These are phyloP conservation scores for Crepidotus variabilis DNA, from an alignment of 768 basidiomycete species.

Conservation along the genomic window DNA sequence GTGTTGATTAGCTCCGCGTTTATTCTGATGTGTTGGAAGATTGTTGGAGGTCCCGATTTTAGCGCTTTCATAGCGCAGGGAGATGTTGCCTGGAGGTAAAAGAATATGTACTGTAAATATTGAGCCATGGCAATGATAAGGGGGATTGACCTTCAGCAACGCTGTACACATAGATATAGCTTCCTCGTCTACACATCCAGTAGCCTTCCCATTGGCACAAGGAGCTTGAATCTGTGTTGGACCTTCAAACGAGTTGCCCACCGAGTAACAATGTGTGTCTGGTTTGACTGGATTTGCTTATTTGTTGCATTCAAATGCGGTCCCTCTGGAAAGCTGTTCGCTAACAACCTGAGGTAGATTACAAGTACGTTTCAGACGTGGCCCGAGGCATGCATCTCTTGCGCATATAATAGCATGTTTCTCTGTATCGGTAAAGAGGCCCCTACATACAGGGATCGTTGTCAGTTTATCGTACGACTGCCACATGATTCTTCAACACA, in stretches of 20 bases:
- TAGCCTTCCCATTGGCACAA: neutral
- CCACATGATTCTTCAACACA: too few species aligned
- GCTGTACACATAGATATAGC: neutral
- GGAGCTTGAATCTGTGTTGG: constrained; percentile 3
- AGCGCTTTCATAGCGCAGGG: neutral
- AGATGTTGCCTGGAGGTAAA: neutral
- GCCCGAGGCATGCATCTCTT: neutral
- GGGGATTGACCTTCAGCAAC: neutral
- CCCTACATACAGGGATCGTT: neutral
- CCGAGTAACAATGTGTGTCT: neutral
- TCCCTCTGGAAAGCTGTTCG: neutral
- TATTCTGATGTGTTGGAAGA: neutral
- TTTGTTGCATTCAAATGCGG: neutral
- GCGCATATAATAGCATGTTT: neutral
- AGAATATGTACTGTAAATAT: neutral
- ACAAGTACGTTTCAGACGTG: neutral
- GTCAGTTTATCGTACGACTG: too few species aligned
- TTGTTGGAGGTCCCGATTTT: neutral
- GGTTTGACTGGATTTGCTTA: constrained; percentile 1
- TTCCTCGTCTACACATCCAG: neutral
- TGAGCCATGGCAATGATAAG: neutral
- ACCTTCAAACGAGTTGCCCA: constrained; percentile 3
- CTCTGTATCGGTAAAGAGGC: neutral
- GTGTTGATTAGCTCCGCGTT: constrained; percentile 2
- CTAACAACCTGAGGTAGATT: neutral